phyloP scores from a whole-genome alignment of 1,284 basidiomycete species.

The Phylloporus sp. region DNA sequence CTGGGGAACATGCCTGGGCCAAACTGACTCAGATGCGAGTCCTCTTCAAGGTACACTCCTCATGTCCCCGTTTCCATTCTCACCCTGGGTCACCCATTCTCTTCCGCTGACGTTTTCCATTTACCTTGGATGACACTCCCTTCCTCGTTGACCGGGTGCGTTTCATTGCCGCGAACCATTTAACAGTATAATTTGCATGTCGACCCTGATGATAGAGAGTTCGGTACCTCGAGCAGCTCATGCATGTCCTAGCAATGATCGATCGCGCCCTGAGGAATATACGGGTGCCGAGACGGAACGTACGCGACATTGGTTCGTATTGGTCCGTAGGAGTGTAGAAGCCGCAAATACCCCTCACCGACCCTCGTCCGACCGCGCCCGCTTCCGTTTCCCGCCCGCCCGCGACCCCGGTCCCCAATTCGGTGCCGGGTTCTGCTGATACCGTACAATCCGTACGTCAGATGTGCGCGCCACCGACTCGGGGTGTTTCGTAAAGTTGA shows the following conservation, averaged over 20 bases:
- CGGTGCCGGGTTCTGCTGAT: constrained; percentile 89
- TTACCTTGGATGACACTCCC: background rate
- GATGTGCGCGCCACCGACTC: constrained; percentile 60
- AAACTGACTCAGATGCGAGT: constrained; percentile 93
- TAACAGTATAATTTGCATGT: background rate
- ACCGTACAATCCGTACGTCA: constrained; percentile 81
- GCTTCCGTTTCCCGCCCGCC: constrained; percentile 51
- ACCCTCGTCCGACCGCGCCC: constrained; percentile 33
- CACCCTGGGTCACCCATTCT: too few species aligned
- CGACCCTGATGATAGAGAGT: too few species aligned
- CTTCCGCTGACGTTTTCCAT: too few species aligned
- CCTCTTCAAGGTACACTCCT: constrained; percentile 81
- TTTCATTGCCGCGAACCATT: background rate
- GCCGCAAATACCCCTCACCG: background rate
- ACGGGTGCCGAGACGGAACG: too few species aligned
- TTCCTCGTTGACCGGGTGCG: background rate
- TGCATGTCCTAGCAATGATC: too few species aligned
- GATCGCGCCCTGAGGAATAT: too few species aligned
- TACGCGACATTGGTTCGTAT: too few species aligned
- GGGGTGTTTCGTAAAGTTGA: constrained; percentile 78
- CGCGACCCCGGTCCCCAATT: constrained; percentile 92
- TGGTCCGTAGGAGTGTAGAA: too few species aligned
- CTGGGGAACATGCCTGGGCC: constrained; percentile 60
- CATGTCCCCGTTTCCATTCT: constrained; percentile 12
- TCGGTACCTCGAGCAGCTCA: too few species aligned